Base-by-base conservation (phyloP, 1,139 yeast species). In the Diutina rugosa region DNA sequence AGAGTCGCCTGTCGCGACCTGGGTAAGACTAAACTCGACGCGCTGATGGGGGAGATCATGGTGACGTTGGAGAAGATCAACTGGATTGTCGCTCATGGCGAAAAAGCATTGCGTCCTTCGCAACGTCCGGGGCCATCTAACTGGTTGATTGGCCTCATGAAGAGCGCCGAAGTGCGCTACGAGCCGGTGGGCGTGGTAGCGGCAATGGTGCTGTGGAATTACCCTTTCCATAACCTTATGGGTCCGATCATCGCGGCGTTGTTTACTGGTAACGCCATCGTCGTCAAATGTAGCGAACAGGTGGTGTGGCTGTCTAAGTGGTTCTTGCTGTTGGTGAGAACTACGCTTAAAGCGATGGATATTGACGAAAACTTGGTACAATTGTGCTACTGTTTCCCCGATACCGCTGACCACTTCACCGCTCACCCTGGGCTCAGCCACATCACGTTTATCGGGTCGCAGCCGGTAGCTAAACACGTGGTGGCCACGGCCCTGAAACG, bases 201-300 rank as follows among this genome's bases (percentile, higher is more conserved):
- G 4, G 96, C 98, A 0, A 76, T 93, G 61, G 90, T 93, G 1
- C 89, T 97, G 4, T 93, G 99, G 99, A 93, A 93, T 66, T 93
- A 93, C 66, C 98, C 99, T 1, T 85, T 86, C 69, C 98, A 93
- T 67, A 93, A 93, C 68, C 72, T 91, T 56, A 74, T 93, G 79
- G 97, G 97, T 1, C 99, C 99, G 1, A 76, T 91, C 0, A 84
- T 91, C 59, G 95, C 97, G 1, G 81, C 95, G 1, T 70, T 93
- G 32, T 89, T 90, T 67, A 82, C 96, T 5, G 99, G 99, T 7
- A 91, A 93, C 67, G 91, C 93, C 12, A 84, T 90, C 56, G 84
- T 93, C 6, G 84, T 93, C 56, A 93, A 93, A 68, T 91, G 99
- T 70, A 88, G 97, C 4, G 99, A 93, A 69, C 89, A 90, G 64